Base-by-base conservation (phyloP, 2,329 filamentous ascomycete genomes). In the Monosporascus sp. region DNA sequence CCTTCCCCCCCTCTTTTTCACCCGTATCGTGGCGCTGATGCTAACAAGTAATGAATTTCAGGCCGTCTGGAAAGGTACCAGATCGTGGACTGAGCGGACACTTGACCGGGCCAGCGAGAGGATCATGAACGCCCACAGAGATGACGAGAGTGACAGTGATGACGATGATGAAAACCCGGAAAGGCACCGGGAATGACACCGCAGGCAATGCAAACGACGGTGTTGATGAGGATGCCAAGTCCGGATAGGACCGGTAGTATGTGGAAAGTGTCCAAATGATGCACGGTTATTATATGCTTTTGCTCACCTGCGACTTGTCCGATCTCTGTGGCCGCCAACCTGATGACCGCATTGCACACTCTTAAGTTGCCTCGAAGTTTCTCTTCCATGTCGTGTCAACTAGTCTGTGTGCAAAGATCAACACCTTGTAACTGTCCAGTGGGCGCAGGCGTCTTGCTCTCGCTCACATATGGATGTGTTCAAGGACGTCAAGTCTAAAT, bases 371-470 rank as follows among this genome's bases (percentile, higher is more conserved):
- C 90, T 91, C 82, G 82, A 84, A 76, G 74, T 71, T 78, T 78
- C 79, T 82, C 76, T 76, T 81, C 88, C 82, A 82, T 93, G 86
- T 85, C 83, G 84, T 91, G 90, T 85, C 87, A 86, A 94, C 92
- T 86, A 94, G 91, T 96, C 91, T 89, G 84, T 86, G 88, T 95
- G 91, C 91, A 90, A 79, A 96, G 80, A 96, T 81, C 54, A 73
- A 82, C 64, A 65, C 70, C 74, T 72, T 72, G 69, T 62, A 63
- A 67, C 67, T 63, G 62, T 70, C 73, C 72, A 68, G 71, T 73
- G 71, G 67, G 64, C 56, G 61, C 64, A 60, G 63, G 72, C 81
- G 81, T 84, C 77, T 82, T 84, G 81, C 72, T 58, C 63, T 64
- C 60, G 62, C 69, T 65, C 62, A 58, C 64, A 62, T 53, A 45